Percentiles rank a stretch among this genome's conserved stretches.
Conservation (phyloP, 495 filamentous ascomycete species). For the Lindgomyces ingoldianus region DNA sequence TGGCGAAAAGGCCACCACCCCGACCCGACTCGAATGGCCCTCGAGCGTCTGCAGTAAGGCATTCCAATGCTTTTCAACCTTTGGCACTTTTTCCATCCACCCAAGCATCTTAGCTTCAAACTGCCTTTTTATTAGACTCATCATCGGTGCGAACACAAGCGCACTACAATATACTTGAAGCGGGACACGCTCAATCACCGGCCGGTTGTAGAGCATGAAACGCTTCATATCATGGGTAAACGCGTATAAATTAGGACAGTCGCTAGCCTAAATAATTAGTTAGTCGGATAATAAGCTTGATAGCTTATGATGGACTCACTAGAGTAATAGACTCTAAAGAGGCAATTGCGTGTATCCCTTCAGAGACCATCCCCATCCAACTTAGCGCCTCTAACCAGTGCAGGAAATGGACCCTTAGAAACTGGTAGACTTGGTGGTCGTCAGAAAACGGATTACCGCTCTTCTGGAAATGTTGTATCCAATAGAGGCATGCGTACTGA, state of each 20-base stretch:
- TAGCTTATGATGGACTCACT: no score
- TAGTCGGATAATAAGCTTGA: no score
- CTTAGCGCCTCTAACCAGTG: not conserved
- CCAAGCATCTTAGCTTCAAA: constrained; percentile 14
- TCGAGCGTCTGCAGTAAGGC: constrained; percentile 31
- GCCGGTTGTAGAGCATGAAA: not conserved
- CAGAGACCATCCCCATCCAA: not conserved
- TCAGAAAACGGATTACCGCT: not conserved
- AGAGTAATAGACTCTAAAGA: no score
- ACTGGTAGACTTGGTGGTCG: not conserved
- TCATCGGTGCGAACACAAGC: constrained; percentile 41
- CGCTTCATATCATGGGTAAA: not conserved
- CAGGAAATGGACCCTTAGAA: not conserved
- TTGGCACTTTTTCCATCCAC: constrained; percentile 17
- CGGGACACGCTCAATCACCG: not conserved
- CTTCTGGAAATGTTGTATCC: not conserved
- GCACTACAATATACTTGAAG: constrained; percentile 7
- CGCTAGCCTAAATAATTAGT: not conserved
- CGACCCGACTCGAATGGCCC: constrained; percentile 34
- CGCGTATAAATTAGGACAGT: not conserved
- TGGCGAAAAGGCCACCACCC: constrained; percentile 5
- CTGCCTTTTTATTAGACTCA: constrained; percentile 36
- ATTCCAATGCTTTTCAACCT: constrained; percentile 28
- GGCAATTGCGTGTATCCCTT: not conserved
- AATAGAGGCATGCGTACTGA: not conserved